These are phyloP conservation scores for Cardamine occulta DNA, from an alignment of 345 rosid genomes.

Conservation along the genomic window DNA sequence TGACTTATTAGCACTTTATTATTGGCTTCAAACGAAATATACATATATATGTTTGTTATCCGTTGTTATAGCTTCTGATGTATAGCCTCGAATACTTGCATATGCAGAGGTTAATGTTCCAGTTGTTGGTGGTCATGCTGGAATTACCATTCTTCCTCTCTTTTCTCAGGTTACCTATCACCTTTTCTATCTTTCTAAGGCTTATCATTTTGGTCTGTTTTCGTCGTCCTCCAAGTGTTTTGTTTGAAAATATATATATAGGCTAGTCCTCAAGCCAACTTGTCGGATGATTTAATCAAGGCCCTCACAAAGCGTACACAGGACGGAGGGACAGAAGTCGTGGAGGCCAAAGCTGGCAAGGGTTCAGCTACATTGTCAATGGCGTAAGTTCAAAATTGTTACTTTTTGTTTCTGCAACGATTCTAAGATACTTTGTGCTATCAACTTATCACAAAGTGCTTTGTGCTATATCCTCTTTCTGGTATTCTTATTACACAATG, in stretches of 20 bases:
- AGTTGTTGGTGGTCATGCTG: conserved; percentile 83
- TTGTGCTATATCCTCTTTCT: neutral
- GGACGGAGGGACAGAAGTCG: conserved; percentile 94
- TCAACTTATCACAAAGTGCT: neutral
- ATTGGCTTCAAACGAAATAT: neutral
- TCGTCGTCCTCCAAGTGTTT: conserved; percentile 4
- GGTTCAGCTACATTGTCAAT: conserved; percentile 90
- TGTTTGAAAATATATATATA: conserved; percentile 30
- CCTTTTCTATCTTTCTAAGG: neutral
- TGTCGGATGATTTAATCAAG: conserved; percentile 58
- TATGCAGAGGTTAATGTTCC: conserved; percentile 69
- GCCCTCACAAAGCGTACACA: conserved; percentile 88
- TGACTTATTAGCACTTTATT: neutral
- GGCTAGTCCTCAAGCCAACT: conserved; percentile 82
- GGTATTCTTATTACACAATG: neutral
- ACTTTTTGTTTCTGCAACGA: conserved; percentile 1
- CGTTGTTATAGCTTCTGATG: neutral
- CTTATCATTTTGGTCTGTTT: conserved; percentile 9
- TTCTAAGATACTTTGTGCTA: neutral
- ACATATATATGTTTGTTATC: neutral
- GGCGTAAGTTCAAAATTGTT: conserved; percentile 64
- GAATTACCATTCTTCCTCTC: conserved; percentile 72
- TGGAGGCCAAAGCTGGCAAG: conserved; percentile 92
- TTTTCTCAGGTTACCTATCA: conserved; percentile 54
- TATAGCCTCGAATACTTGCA: neutral